phyloP scores from a whole-genome alignment of 768 basidiomycete species.

The Termitomyces sp. region DNA sequence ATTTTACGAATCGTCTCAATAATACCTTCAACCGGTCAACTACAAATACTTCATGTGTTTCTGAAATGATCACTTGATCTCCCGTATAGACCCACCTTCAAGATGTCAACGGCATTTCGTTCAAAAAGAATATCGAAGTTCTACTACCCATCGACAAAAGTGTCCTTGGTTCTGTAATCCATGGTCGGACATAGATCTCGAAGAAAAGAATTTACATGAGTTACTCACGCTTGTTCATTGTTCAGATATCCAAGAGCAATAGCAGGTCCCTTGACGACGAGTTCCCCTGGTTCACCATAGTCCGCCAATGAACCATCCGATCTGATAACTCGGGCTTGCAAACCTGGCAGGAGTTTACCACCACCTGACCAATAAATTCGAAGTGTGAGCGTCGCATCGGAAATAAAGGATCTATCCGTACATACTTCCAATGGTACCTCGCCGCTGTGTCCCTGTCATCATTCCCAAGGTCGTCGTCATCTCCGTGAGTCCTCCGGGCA shows the following conservation, averaged over 20 bases:
- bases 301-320: conserved; percentile 36
- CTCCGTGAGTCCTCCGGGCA: conserved; percentile 22
- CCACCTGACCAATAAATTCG: conserved; percentile 19
- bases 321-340: conserved; percentile 37
- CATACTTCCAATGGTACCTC: conserved; percentile 33
- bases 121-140: not conserved
- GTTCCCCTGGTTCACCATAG: conserved; percentile 42
- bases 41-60: conserved; percentile 48
- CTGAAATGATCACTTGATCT: conserved; percentile 47
- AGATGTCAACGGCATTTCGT: not conserved
- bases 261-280: conserved; percentile 39
- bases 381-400: not conserved
- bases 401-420: not conserved
- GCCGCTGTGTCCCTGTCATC: conserved; percentile 33
- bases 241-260: conserved; percentile 38
- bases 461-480: conserved; percentile 42
- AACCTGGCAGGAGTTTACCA: conserved; percentile 39
- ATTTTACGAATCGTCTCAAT: not conserved
- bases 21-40: conserved; percentile 56
- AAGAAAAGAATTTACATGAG: conserved; percentile 4
- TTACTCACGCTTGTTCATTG: conserved; percentile 44
- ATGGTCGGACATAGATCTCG: too few relatives aligned
- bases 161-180: conserved; percentile 44
- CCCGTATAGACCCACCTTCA: conserved; percentile 59
- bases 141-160: conserved; percentile 56